Percentiles rank a stretch among this genome's conserved stretches.
Conservation (phyloP, 164 flowering plant genomes). For the Cinnamomum micranthum region DNA sequence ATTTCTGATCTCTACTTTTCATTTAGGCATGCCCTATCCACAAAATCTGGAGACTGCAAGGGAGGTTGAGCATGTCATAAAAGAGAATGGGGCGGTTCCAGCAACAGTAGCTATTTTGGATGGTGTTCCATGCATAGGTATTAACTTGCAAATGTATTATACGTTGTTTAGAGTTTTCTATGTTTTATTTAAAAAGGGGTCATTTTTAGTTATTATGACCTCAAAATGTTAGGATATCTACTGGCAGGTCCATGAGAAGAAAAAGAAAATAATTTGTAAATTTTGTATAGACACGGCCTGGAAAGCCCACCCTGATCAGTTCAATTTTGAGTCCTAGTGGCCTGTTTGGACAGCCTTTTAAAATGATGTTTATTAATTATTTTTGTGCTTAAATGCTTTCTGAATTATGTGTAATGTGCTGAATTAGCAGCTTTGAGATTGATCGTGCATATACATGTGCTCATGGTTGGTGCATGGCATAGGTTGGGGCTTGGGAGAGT, state of each 20-base stretch:
- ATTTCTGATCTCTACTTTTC: slow-evolving; percentile 1
- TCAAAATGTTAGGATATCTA: no score
- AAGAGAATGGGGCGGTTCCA: slow-evolving; percentile 87
- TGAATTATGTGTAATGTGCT: background rate
- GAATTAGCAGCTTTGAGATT: no score
- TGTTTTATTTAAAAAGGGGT: no score
- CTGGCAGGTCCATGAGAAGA: no score
- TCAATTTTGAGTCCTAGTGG: background rate
- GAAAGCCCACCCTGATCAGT: background rate
- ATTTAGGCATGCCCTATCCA: slow-evolving; percentile 93
- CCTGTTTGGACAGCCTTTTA: background rate
- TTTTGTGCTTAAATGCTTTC: background rate
- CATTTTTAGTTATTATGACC: no score
- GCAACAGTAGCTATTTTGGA: slow-evolving; percentile 89
- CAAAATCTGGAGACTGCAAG: slow-evolving; percentile 75
- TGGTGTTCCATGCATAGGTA: slow-evolving; percentile 87
- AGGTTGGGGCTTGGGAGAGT: no score
- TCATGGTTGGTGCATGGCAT: no score
- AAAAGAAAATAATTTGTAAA: no score
- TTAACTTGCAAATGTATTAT: background rate
- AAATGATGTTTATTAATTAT: background rate
- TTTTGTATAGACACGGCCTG: no score
- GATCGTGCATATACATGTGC: no score
- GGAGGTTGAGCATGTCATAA: slow-evolving; percentile 73
- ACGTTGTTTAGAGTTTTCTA: no score